phyloP scores from a whole-genome alignment of 2,329 filamentous ascomycete genomes.

The Trichoderma sp. region DNA sequence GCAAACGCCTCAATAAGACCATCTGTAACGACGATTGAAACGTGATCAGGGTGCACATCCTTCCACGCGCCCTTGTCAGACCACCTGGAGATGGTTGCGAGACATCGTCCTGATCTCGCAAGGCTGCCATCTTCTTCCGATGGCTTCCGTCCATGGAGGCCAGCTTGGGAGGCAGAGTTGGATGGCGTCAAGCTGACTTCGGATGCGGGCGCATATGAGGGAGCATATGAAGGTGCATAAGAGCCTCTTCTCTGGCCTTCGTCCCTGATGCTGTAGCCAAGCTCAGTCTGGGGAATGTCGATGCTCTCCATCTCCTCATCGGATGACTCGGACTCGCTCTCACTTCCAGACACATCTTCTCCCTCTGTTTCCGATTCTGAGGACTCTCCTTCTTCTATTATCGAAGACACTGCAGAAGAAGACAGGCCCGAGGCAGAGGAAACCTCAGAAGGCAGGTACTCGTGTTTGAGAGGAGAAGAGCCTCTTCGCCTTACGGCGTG shows the following conservation, averaged over 20 bases:
- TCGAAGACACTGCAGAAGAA: conserved; percentile 14
- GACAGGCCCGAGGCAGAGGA: conserved; percentile 46
- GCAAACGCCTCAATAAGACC: conserved; percentile 59
- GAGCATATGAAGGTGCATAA: conserved; percentile 27
- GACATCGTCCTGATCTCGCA: conserved; percentile 36
- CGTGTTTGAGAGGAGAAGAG: conserved; percentile 94
- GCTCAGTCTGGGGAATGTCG: conserved; percentile 57
- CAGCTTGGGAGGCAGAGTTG: conserved; percentile 75
- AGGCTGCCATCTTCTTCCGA: conserved; percentile 42
- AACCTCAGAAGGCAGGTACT: conserved; percentile 82
- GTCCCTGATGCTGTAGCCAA: conserved; percentile 55
- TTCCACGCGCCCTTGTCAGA: conserved; percentile 61
- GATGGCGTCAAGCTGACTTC: conserved; percentile 70
- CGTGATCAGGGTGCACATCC: conserved; percentile 51
- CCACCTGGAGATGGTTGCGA: conserved; percentile 61
- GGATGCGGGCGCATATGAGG: conserved; percentile 48
- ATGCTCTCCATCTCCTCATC: conserved; percentile 59
- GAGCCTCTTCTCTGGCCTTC: conserved; percentile 25
- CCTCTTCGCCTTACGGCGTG: conserved; percentile 63
- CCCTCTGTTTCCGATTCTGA: conserved; percentile 6
- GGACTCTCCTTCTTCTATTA: conserved; percentile 11
- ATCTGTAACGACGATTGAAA: conserved; percentile 55
- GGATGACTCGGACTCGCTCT: conserved; percentile 38
- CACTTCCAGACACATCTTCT: background rate
- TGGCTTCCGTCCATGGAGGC: conserved; percentile 48